phyloP scores from a whole-genome alignment of 257 asterid species.

The Solanum piurae region DNA sequence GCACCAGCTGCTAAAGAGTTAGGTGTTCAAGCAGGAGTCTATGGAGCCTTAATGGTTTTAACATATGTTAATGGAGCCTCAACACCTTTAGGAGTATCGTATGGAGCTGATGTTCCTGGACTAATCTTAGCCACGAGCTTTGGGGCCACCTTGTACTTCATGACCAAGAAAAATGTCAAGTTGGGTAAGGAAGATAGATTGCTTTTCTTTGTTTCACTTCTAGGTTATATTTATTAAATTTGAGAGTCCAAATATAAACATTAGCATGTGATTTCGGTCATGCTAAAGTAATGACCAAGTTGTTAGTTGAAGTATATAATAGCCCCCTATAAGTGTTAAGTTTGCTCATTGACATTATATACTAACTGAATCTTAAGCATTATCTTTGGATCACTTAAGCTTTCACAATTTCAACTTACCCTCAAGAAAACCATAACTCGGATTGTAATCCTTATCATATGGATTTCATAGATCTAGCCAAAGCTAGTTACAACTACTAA shows the following conservation, averaged over 20 bases:
- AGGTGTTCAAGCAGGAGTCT: conserved; percentile 95
- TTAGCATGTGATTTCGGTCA: neutral
- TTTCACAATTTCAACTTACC: neutral
- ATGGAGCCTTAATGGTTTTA: conserved; percentile 88
- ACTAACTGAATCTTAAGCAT: neutral
- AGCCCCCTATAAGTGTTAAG: neutral
- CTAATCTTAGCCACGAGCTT: conserved; percentile 85
- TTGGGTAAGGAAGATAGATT: conserved; percentile 46
- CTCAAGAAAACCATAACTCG: neutral
- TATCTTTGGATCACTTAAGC: neutral
- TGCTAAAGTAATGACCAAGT: neutral
- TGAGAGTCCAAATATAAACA: neutral
- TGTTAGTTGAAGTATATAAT: neutral
- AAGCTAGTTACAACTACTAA: neutral
- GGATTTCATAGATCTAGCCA: neutral
- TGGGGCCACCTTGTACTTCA: conserved; percentile 91
- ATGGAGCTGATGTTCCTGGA: conserved; percentile 87
- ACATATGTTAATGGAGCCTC: conserved; percentile 85
- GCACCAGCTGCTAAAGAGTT: conserved; percentile 70
- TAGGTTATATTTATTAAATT: neutral
- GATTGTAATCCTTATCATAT: neutral
- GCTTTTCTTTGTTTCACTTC: neutral
- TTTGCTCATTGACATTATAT: neutral
- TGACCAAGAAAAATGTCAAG: conserved; percentile 88
- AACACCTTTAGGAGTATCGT: conserved; percentile 33